Conservation (phyloP, 2,329 filamentous ascomycete genomes). For the Thielaviopsis ethacetica region DNA sequence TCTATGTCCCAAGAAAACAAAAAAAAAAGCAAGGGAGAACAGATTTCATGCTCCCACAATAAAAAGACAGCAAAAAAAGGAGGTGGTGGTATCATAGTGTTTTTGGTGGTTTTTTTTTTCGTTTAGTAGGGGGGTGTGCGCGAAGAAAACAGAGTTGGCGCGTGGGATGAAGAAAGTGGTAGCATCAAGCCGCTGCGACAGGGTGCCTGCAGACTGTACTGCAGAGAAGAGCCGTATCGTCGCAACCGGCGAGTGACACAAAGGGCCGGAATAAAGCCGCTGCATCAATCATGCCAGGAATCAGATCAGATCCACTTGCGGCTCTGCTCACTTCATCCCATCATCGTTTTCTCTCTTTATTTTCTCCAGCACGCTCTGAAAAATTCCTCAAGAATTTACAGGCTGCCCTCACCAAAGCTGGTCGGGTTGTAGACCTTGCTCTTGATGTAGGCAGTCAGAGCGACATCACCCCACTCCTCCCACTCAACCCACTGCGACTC, state of each 20-base stretch:
- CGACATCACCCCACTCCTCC: slow-evolving; percentile 54
- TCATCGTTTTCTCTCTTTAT: no score
- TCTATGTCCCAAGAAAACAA: neutral
- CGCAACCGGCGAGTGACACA: neutral
- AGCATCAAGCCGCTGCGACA: neutral
- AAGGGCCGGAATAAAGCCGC: neutral
- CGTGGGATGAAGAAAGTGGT: neutral
- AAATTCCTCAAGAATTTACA: slow-evolving; percentile 15
- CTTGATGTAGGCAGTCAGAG: slow-evolving; percentile 44
- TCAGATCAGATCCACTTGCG: neutral
- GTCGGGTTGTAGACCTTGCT: slow-evolving; percentile 43
- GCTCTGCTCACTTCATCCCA: neutral
- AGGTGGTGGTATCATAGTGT: slow-evolving; percentile 8
- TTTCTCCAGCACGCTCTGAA: neutral
- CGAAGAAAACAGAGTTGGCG: neutral
- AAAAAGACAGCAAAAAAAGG: neutral
- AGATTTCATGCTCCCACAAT: neutral
- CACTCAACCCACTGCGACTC: slow-evolving; percentile 58
- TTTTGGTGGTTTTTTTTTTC: neutral
- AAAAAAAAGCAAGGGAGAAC: neutral
- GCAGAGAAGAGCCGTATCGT: no score
- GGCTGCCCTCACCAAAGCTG: slow-evolving; percentile 22
- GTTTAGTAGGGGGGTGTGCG: neutral
- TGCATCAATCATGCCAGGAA: neutral
- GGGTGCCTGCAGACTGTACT: no score